Conservation (phyloP, 257 asterid species). For the Ajuga chamaepitys region DNA sequence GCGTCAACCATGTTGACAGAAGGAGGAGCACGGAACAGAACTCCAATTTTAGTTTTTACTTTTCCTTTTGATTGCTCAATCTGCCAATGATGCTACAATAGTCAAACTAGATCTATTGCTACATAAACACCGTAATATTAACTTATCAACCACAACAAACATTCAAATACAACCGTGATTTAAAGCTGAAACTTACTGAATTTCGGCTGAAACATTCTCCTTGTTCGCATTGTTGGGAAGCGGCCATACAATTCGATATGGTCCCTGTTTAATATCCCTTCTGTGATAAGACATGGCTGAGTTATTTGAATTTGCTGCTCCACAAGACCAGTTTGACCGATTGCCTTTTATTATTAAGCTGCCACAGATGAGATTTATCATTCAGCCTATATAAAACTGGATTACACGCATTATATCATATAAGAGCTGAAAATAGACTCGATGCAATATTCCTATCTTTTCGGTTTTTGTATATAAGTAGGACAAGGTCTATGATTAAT, state of each 20-base stretch:
- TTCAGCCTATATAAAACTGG: conserved; percentile 1
- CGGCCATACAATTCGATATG: conserved; percentile 59
- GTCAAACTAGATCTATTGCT: not conserved
- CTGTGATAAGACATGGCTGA: conserved; percentile 39
- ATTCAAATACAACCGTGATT: not conserved
- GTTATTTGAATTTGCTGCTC: conserved; percentile 17
- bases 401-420: not conserved
- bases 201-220: conserved; percentile 62
- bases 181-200: conserved; percentile 43
- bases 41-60: no score
- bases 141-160: not conserved
- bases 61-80: no score
- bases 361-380: conserved; percentile 14
- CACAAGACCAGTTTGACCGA: conserved; percentile 34
- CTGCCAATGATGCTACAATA: not conserved
- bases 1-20: no score
- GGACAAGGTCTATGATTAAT: not conserved
- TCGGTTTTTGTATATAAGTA: not conserved
- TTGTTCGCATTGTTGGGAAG: conserved; percentile 61
- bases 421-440: not conserved
- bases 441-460: not conserved
- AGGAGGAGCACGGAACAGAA: no score
- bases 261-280: conserved; percentile 65
- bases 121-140: not conserved
- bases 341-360: conserved; percentile 62